phyloP scores from a whole-genome alignment of 768 basidiomycete species.

The Termitomyces sp. region DNA sequence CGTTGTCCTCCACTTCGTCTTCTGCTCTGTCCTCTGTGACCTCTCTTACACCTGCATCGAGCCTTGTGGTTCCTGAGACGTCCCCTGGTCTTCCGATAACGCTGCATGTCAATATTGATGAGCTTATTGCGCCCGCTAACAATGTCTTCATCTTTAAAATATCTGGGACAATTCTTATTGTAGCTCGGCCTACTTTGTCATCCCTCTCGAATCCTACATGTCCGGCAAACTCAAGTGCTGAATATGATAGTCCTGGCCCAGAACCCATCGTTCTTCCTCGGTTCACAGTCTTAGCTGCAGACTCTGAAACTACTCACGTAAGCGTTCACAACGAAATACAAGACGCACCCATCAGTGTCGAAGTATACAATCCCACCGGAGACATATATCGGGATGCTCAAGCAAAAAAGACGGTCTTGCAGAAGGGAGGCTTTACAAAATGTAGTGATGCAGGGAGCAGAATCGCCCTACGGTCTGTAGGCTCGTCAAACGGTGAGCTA shows the following conservation, averaged over 20 bases:
- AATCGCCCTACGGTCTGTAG: slow-evolving; percentile 42
- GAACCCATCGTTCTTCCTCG: slow-evolving; percentile 59
- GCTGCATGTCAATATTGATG: slow-evolving; percentile 76
- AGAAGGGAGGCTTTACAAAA: slow-evolving; percentile 52
- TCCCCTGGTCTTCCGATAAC: slow-evolving; percentile 63
- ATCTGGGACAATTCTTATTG: slow-evolving; percentile 58
- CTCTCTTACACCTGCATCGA: slow-evolving; percentile 39
- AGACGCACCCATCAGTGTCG: slow-evolving; percentile 36
- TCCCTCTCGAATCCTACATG: slow-evolving; percentile 20
- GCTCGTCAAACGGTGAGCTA: slow-evolving; percentile 17
- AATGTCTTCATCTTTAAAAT: slow-evolving; percentile 63
- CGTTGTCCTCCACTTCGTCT: slow-evolving; percentile 27
- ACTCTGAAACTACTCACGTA: slow-evolving; percentile 53
- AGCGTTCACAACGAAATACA: slow-evolving; percentile 58
- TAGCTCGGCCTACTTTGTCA: slow-evolving; percentile 30
- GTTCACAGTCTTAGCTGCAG: slow-evolving; percentile 64
- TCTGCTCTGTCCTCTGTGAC: slow-evolving; percentile 40
- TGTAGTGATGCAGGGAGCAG: slow-evolving; percentile 59
- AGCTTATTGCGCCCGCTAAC: slow-evolving; percentile 59
- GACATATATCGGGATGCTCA: slow-evolving; percentile 52
- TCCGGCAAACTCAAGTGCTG: slow-evolving; percentile 7
- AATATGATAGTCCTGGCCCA: slow-evolving; percentile 24
- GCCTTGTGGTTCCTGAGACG: slow-evolving; percentile 16
- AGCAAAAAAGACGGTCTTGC: slow-evolving; percentile 57
- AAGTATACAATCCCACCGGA: slow-evolving; percentile 57